Percentiles rank a stretch among this genome's conserved stretches.
Evolutionary conservation across 176 grass and related monocot species (phyloP).

Genomic region (Oryza coarctata): DNA sequence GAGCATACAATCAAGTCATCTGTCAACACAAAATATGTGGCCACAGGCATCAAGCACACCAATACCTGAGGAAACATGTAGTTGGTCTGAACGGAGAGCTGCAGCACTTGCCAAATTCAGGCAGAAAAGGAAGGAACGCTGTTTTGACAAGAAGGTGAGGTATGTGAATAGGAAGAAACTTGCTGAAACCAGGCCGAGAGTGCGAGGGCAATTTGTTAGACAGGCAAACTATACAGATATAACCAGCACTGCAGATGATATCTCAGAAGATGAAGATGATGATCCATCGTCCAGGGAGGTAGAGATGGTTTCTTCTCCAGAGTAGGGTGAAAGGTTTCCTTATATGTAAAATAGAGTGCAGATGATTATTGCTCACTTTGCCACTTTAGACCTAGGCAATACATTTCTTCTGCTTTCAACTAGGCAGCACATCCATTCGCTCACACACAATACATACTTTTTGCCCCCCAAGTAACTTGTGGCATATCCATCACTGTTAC

Average conservation of each 20-base stretch:
- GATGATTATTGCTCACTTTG: conserved; percentile 36
- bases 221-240: conserved; percentile 57
- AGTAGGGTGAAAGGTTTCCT: conserved; percentile 38
- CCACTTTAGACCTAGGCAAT: conserved; percentile 20
- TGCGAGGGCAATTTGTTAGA: conserved; percentile 92
- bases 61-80: conserved; percentile 49
- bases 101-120: conserved; percentile 93
- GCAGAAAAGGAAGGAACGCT: conserved; percentile 84
- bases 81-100: conserved; percentile 59
- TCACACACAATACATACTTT: conserved; percentile 11
- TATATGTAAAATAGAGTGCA: conserved; percentile 38
- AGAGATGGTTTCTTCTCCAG: conserved; percentile 61
- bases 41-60: conserved; percentile 47
- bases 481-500: conserved; percentile 17
- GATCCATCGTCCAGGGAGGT: conserved; percentile 66
- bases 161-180: conserved; percentile 83
- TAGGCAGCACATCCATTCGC: conserved; percentile 14
- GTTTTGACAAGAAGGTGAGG: conserved; percentile 98
- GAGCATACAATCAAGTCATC: conserved; percentile 59
- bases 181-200: conserved; percentile 80
- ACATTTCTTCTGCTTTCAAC: conserved; percentile 18
- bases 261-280: conserved; percentile 78
- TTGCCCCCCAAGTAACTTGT: conserved; percentile 2
- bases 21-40: conserved; percentile 48
- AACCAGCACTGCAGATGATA: conserved; percentile 62